Evolutionary conservation across 2,329 filamentous ascomycete genomes (phyloP).

Genomic region (Epichloe glyceriae): DNA sequence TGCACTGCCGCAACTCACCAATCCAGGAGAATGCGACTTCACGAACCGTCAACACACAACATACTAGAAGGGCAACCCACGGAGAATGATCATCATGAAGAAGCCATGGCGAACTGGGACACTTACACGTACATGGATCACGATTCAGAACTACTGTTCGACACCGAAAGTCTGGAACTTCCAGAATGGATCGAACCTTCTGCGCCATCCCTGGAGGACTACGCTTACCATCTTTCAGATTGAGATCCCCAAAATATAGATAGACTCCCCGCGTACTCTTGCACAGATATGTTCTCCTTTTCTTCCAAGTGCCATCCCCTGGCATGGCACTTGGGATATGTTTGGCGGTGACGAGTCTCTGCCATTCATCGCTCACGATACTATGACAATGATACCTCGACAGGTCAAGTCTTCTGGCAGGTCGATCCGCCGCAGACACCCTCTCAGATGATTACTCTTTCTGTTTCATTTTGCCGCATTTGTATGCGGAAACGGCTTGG

Average conservation of each 20-base stretch:
- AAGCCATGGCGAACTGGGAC: constrained; percentile 7
- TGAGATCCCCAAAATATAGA: not conserved
- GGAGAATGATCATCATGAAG: constrained; percentile 6
- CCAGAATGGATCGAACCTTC: constrained; percentile 7
- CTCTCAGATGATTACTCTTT: not conserved
- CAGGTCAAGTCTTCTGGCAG: not conserved
- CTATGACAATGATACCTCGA: constrained; percentile 4
- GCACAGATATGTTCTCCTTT: not conserved
- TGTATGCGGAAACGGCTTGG: not conserved
- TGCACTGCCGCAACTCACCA: constrained; percentile 4
- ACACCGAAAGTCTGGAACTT: constrained; percentile 2
- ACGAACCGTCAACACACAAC: constrained; percentile 4
- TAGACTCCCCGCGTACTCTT: not conserved
- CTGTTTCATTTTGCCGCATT: not conserved
- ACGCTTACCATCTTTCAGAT: constrained; percentile 3
- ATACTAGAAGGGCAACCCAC: constrained; percentile 3
- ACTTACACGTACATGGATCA: constrained; percentile 5
- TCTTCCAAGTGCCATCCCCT: not conserved
- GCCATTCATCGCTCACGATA: not conserved
- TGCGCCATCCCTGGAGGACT: constrained; percentile 5
- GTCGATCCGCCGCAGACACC: not conserved
- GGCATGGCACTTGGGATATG: not conserved
- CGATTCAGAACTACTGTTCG: constrained; percentile 6
- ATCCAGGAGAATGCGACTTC: constrained; percentile 5
- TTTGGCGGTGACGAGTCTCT: constrained; percentile 2